A percentile compares a stretch with the other conserved stretches of the same genome.
Conservation (phyloP, 2,329 filamentous ascomycete species). For the Lizonia empirigonia region DNA sequence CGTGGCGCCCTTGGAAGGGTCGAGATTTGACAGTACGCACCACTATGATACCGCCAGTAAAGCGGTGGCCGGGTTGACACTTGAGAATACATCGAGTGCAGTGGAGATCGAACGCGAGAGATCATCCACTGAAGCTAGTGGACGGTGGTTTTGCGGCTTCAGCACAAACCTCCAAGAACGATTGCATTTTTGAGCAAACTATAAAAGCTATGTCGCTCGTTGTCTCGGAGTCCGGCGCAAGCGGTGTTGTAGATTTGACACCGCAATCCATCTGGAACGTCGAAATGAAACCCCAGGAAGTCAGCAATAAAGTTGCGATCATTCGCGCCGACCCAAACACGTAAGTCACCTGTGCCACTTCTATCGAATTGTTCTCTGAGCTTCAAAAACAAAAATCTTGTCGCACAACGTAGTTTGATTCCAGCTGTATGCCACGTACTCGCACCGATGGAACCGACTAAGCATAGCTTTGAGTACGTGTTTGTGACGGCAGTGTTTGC, state of each 20-base stretch:
- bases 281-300: not conserved
- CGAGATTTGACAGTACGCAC: conserved; percentile 10
- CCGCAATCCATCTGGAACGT: not conserved
- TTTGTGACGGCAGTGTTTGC: conserved; percentile 6
- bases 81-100: conserved; percentile 18
- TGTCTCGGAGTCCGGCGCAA: conserved; percentile 21
- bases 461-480: not conserved
- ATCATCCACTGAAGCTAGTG: conserved; percentile 2
- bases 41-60: conserved; percentile 10
- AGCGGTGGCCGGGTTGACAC: conserved; percentile 23
- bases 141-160: conserved; percentile 24
- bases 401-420: conserved; percentile 20
- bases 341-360: conserved; percentile 8
- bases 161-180: conserved; percentile 14
- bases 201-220: conserved; percentile 1
- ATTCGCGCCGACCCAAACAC: conserved; percentile 30
- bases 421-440: conserved; percentile 13
- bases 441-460: not conserved
- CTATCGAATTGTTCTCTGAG: not conserved
- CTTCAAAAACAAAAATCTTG: conserved; percentile 15
- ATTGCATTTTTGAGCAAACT: conserved; percentile 22
- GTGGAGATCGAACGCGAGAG: not conserved
- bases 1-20: conserved; percentile 21
- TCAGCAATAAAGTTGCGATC: not conserved
- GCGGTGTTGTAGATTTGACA: conserved; percentile 22